phyloP scores from a whole-genome alignment of 495 filamentous ascomycete species.

The Astrocystis sublimbata region DNA sequence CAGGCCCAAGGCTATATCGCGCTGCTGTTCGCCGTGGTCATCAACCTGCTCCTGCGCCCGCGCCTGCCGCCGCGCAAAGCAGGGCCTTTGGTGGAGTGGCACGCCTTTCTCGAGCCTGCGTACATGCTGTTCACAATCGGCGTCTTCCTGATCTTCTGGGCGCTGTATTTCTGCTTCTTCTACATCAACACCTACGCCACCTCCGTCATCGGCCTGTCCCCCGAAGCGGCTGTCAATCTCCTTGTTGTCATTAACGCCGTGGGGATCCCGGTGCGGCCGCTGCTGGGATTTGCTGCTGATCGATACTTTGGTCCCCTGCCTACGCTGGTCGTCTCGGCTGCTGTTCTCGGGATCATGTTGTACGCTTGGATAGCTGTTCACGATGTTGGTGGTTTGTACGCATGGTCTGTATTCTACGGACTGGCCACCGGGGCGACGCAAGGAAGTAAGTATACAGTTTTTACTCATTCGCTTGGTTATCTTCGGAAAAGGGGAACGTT shows the following conservation, averaged over 20 bases:
- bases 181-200: slow-evolving; percentile 44
- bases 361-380: slow-evolving; percentile 44
- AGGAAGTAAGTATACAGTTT: too few relatives aligned
- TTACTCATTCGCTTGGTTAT: too few relatives aligned
- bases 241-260: slow-evolving; percentile 46
- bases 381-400: slow-evolving; percentile 41
- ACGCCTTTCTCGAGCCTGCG: slow-evolving; percentile 42
- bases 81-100: slow-evolving; percentile 44
- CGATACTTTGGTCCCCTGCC: slow-evolving; percentile 43
- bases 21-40: slow-evolving; percentile 19
- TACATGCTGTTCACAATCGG: slow-evolving; percentile 42
- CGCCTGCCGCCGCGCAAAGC: slow-evolving; percentile 34
- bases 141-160: slow-evolving; percentile 44
- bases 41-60: slow-evolving; percentile 29
- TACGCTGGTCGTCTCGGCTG: slow-evolving; percentile 32
- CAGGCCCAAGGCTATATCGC: slow-evolving; percentile 38
- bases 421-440: slow-evolving; percentile 42
- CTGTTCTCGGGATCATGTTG: slow-evolving; percentile 34
- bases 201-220: slow-evolving; percentile 40
- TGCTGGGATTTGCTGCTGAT: slow-evolving; percentile 44
- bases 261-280: slow-evolving; percentile 38
- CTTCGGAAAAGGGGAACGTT: too few relatives aligned
- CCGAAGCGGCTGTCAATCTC: slow-evolving; percentile 41
- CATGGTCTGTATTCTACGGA: slow-evolving; percentile 43
- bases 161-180: slow-evolving; percentile 48